A percentile compares a stretch with the other conserved stretches of the same genome.
Conservation (phyloP, 2,329 filamentous ascomycete species). For the Chalara sp. region DNA sequence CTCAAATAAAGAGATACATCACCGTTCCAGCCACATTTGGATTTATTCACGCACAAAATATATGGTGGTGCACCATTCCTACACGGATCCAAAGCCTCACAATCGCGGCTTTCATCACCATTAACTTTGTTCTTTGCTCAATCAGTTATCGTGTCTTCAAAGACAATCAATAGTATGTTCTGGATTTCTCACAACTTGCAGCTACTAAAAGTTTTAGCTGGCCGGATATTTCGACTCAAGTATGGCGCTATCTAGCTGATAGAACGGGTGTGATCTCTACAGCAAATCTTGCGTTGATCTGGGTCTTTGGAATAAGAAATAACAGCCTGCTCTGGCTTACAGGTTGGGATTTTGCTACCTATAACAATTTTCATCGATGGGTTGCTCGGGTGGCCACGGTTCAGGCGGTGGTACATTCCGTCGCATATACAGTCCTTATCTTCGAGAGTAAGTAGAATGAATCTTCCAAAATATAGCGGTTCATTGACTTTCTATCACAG, state of each 20-base stretch:
- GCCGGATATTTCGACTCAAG: constrained; percentile 19
- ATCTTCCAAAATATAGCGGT: background rate
- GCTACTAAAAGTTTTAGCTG: background rate
- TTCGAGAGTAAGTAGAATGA: background rate
- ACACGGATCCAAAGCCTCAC: background rate
- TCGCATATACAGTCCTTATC: constrained; percentile 43
- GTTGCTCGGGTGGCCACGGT: constrained; percentile 55
- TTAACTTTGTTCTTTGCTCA: background rate
- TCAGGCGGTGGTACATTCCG: constrained; percentile 55
- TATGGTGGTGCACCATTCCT: background rate
- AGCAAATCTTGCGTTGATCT: constrained; percentile 56
- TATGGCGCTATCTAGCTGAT: constrained; percentile 51
- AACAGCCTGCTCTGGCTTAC: constrained; percentile 61
- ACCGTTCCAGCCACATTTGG: background rate
- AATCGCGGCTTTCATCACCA: background rate
- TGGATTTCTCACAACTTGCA: background rate
- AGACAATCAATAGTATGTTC: background rate
- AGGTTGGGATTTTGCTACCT: constrained; percentile 61
- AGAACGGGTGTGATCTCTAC: constrained; percentile 58
- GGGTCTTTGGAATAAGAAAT: constrained; percentile 62
- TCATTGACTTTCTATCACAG: background rate
- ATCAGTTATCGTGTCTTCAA: background rate
- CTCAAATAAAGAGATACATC: background rate
- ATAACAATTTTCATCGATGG: constrained; percentile 63
- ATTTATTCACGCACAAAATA: background rate